Evolutionary conservation across 108 stramenopile species (phyloP).

Genomic region (Stephanodiscus triporus): DNA sequence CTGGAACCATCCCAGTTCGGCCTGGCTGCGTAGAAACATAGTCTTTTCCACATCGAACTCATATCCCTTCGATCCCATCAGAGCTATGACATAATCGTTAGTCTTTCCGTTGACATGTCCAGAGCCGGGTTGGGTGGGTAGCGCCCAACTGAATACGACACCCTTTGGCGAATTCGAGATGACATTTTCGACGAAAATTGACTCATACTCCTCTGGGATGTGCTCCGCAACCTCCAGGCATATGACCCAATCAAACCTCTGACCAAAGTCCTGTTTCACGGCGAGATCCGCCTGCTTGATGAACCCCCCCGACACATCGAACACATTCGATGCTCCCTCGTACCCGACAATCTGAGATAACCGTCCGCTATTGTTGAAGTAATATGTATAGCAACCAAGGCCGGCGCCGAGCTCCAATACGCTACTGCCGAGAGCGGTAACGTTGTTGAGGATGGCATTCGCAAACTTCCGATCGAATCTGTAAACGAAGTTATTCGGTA

Average conservation of each 20-base stretch:
- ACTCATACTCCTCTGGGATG: neutral
- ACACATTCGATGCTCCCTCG: conserved; percentile 11
- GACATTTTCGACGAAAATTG: neutral
- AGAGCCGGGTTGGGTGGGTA: conserved; percentile 6
- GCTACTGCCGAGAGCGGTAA: neutral
- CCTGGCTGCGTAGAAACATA: neutral
- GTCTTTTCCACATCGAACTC: neutral
- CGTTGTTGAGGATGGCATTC: conserved; percentile 1
- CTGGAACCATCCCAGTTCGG: neutral
- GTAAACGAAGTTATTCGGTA: conserved; percentile 4
- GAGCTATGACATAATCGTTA: neutral
- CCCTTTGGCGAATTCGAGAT: neutral
- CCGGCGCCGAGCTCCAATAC: conserved; percentile 9
- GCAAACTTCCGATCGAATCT: conserved; percentile 3
- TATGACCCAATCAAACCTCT: neutral
- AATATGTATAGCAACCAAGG: conserved; percentile 1
- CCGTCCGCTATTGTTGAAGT: neutral
- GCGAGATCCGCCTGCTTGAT: conserved; percentile 9
- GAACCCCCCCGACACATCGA: neutral
- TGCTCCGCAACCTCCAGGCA: conserved; percentile 8
- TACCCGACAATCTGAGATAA: neutral
- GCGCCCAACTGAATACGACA: conserved; percentile 1
- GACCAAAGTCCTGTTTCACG: conserved; percentile 8
- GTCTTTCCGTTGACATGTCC: conserved; percentile 3
- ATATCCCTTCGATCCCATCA: conserved; percentile 1